phyloP scores from a whole-genome alignment of 2,329 filamentous ascomycete genomes.

The Albophoma yamanashiensis region DNA sequence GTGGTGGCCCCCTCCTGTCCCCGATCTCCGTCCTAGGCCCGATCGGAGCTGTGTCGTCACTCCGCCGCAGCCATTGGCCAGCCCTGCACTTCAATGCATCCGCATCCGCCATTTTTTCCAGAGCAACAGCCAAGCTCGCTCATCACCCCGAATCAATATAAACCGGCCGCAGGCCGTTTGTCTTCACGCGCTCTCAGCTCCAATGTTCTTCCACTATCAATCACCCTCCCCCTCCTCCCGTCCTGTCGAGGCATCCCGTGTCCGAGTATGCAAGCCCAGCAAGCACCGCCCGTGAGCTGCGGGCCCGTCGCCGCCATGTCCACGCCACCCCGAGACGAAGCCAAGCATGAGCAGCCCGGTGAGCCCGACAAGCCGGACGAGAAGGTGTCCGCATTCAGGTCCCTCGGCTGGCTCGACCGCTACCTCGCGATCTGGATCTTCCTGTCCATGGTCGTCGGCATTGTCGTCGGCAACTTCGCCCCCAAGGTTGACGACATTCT shows the following conservation, averaged over 20 bases:
- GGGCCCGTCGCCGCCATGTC: not conserved
- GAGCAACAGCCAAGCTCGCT: too few species aligned
- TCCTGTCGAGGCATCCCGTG: not conserved
- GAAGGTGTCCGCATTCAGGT: slow-evolving; percentile 33
- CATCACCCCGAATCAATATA: too few species aligned
- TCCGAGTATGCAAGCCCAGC: not conserved
- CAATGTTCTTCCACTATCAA: not conserved
- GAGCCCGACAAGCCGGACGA: not conserved
- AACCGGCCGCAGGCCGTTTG: not conserved
- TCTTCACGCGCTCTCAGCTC: not conserved
- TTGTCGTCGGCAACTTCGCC: slow-evolving; percentile 68
- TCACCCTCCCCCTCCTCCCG: not conserved
- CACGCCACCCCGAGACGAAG: not conserved
- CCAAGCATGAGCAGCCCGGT: not conserved
- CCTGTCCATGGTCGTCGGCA: slow-evolving; percentile 65
- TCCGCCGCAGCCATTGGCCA: not conserved
- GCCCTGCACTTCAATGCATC: not conserved
- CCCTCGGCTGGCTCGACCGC: slow-evolving; percentile 49
- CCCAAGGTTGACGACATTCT: slow-evolving; percentile 48
- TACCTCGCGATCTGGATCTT: slow-evolving; percentile 65
- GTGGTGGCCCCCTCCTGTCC: too few species aligned
- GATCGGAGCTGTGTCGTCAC: not conserved
- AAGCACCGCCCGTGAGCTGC: not conserved
- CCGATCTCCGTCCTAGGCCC: not conserved
- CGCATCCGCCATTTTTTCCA: not conserved